Evolutionary conservation across 2,329 filamentous ascomycete species (phyloP).

Genomic region (Colletotrichum magnum): DNA sequence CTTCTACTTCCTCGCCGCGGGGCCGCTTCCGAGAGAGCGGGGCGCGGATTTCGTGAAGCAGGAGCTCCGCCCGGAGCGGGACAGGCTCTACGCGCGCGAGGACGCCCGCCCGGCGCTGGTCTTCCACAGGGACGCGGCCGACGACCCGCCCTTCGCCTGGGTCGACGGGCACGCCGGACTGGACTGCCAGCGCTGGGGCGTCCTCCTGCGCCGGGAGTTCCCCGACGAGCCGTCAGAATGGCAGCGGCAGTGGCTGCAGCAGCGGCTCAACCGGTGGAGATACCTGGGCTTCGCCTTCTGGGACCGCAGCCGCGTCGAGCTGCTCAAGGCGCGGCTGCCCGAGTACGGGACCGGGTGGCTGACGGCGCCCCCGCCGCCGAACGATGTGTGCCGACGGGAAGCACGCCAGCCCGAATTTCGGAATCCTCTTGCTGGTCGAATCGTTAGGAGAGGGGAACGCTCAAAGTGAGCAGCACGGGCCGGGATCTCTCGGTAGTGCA

Average conservation of each 20-base stretch:
- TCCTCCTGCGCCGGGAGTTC: neutral
- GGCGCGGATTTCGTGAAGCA: too few species aligned
- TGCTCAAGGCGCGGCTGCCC: conserved; percentile 1
- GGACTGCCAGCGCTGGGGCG: conserved; percentile 9
- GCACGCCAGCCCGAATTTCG: neutral
- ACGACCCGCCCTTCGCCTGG: conserved; percentile 4
- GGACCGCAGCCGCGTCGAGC: conserved; percentile 8
- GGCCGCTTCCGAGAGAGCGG: too few species aligned
- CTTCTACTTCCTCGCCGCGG: too few species aligned
- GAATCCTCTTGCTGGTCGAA: neutral
- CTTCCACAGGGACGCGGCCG: too few species aligned
- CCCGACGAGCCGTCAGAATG: too few species aligned
- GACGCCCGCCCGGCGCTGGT: too few species aligned
- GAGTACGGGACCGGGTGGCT: conserved; percentile 5
- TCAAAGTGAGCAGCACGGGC: neutral
- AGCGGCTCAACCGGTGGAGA: neutral
- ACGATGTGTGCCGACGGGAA: neutral
- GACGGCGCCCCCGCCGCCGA: conserved; percentile 2
- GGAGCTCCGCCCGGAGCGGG: too few species aligned
- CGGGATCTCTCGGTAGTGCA: neutral
- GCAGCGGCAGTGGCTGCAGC: neutral
- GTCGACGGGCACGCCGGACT: conserved; percentile 1
- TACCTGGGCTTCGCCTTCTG: conserved; percentile 13
- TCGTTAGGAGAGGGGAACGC: neutral
- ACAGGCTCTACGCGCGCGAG: too few species aligned